Evolutionary conservation across 106 monocot species (phyloP).

Genomic region (Platanthera guangdongensis): DNA sequence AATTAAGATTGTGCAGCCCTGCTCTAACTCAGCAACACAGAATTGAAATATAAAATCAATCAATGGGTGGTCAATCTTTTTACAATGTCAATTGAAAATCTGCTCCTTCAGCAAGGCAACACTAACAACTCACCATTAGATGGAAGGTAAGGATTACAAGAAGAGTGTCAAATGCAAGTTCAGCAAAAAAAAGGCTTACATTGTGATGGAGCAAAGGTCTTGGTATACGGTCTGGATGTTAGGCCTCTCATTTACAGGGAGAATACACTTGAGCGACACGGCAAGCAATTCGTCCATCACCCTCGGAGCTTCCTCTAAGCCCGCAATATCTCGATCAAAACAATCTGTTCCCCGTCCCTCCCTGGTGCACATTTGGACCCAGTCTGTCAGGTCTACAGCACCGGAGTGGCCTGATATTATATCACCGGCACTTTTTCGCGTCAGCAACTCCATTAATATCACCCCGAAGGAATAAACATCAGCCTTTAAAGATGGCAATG

Average conservation of each 20-base stretch:
- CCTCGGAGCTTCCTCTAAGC: slow-evolving; percentile 62
- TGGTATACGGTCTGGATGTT: slow-evolving; percentile 72
- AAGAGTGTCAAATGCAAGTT: slow-evolving; percentile 6
- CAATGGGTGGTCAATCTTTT: slow-evolving; percentile 46
- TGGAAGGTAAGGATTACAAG: slow-evolving; percentile 6
- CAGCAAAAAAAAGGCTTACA: slow-evolving; percentile 36
- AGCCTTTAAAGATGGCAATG: slow-evolving; percentile 58
- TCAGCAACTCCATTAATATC: slow-evolving; percentile 74
- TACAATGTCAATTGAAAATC: slow-evolving; percentile 35
- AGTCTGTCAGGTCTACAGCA: slow-evolving; percentile 80
- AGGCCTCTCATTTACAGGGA: slow-evolving; percentile 84
- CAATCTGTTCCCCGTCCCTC: slow-evolving; percentile 75
- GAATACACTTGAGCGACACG: slow-evolving; percentile 74
- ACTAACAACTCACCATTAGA: not conserved
- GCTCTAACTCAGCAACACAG: not conserved
- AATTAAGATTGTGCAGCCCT: not conserved
- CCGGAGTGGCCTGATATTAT: slow-evolving; percentile 81
- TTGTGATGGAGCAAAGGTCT: slow-evolving; percentile 64
- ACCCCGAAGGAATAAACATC: slow-evolving; percentile 85
- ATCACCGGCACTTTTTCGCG: slow-evolving; percentile 79
- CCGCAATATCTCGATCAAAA: slow-evolving; percentile 68
- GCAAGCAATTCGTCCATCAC: slow-evolving; percentile 68
- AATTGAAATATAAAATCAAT: slow-evolving; percentile 31
- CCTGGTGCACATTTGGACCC: slow-evolving; percentile 73
- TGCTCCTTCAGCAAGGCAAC: slow-evolving; percentile 20